Evolutionary conservation across 768 basidiomycete species (phyloP).

Genomic region (Agaricus subrufescens): DNA sequence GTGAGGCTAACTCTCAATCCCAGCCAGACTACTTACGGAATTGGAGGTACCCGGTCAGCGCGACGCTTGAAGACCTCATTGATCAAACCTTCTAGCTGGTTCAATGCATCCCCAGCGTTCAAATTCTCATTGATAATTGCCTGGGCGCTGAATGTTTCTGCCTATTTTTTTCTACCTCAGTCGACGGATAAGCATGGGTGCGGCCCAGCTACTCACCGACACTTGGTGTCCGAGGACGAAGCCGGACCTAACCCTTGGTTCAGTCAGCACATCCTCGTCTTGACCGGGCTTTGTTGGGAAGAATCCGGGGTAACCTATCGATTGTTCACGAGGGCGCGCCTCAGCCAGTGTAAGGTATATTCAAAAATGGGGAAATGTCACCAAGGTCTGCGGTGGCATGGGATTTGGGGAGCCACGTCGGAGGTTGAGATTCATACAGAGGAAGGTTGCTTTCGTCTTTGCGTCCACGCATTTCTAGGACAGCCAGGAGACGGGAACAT

Average conservation of each 20-base stretch:
- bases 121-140: conserved; percentile 46
- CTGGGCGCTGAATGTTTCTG: conserved; percentile 60
- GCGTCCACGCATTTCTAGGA: conserved; percentile 27
- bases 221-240: conserved; percentile 51
- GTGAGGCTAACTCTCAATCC: not conserved
- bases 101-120: conserved; percentile 41
- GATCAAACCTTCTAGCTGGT: conserved; percentile 70
- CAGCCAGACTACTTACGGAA: conserved; percentile 51
- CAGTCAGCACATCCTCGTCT: conserved; percentile 70
- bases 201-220: conserved; percentile 38
- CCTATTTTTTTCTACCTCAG: conserved; percentile 29
- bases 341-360: not conserved
- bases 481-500: conserved; percentile 7
- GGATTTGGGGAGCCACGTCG: conserved; percentile 65
- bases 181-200: not conserved
- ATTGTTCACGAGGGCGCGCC: not conserved
- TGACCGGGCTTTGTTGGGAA: conserved; percentile 71
- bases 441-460: conserved; percentile 36
- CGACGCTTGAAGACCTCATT: conserved; percentile 67
- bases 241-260: conserved; percentile 61
- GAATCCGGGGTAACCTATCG: conserved; percentile 68
- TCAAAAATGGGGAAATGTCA: conserved; percentile 20
- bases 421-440: conserved; percentile 64
- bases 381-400: conserved; percentile 71
- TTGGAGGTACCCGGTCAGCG: conserved; percentile 45